Evolutionary conservation across 306 rosid genomes (phyloP).

Genomic region (Vigna radiata): DNA sequence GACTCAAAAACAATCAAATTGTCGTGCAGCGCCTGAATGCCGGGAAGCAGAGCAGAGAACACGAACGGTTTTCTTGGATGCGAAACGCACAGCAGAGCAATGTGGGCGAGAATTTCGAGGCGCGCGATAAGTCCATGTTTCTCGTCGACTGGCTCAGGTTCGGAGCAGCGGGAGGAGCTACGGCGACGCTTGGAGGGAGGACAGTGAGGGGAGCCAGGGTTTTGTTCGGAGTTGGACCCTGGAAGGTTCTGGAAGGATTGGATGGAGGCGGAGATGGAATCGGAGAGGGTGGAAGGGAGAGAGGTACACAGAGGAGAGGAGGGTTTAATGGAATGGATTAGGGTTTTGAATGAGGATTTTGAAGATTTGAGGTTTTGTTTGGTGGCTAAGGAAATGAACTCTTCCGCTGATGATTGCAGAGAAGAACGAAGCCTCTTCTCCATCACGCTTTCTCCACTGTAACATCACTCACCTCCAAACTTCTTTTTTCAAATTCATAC

Average conservation of each 20-base stretch:
- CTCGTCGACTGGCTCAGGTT: conserved; percentile 14
- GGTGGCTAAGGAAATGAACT: conserved; percentile 64
- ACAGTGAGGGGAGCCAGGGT: conserved; percentile 54
- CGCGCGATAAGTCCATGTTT: conserved; percentile 46
- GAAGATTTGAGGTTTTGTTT: conserved; percentile 64
- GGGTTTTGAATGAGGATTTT: conserved; percentile 70
- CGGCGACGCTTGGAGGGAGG: conserved; percentile 77
- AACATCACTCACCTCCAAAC: background rate
- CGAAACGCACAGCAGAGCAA: conserved; percentile 60
- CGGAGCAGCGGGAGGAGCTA: conserved; percentile 64
- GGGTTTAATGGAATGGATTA: conserved; percentile 64
- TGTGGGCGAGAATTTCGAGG: conserved; percentile 60
- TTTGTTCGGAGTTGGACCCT: conserved; percentile 7
- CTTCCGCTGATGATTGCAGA: conserved; percentile 68
- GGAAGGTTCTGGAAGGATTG: conserved; percentile 55
- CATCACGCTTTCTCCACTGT: conserved; percentile 39
- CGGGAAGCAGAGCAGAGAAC: conserved; percentile 58
- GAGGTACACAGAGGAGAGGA: conserved; percentile 65
- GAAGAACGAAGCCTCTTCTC: conserved; percentile 82
- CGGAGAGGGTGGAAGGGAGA: conserved; percentile 67
- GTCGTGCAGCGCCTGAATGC: conserved; percentile 70
- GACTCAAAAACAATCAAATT: conserved; percentile 69
- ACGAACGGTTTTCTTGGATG: conserved; percentile 68
- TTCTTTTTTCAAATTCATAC: background rate
- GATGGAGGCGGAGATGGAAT: conserved; percentile 57